Conservation (phyloP, 1,139 yeast genomes). For the Yamadazyma dendronema region DNA sequence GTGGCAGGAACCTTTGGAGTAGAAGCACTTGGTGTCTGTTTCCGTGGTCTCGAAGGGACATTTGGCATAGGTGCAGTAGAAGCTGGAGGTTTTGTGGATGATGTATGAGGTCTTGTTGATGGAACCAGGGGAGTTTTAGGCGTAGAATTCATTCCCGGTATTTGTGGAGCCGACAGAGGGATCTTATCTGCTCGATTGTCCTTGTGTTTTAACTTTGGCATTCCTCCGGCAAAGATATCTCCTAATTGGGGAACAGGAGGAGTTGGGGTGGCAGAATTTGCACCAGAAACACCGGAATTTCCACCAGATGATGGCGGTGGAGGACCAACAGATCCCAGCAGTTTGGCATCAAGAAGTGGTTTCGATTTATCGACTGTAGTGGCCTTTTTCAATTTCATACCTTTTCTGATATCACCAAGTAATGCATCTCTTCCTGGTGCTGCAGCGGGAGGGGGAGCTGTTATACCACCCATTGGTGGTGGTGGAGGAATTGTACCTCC, state of each 20-base stretch:
- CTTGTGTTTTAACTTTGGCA: constrained; percentile 68
- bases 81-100: constrained; percentile 12
- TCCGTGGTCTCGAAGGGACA: constrained; percentile 8
- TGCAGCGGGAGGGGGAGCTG: constrained; percentile 31
- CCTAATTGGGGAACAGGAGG: constrained; percentile 61
- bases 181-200: constrained; percentile 46
- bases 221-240: constrained; percentile 81
- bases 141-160: constrained; percentile 21
- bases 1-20: constrained; percentile 8
- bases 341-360: constrained; percentile 39
- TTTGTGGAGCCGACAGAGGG: constrained; percentile 38
- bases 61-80: constrained; percentile 8
- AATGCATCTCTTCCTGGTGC: constrained; percentile 71
- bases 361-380: constrained; percentile 46
- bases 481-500: constrained; percentile 34
- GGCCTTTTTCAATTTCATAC: constrained; percentile 71
- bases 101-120: constrained; percentile 17
- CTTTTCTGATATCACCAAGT: constrained; percentile 83
- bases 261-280: constrained; percentile 15
- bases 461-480: constrained; percentile 27
- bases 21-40: constrained; percentile 2
- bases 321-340: constrained; percentile 6
- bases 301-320: constrained; percentile 12
- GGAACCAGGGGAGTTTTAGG: constrained; percentile 24
- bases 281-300: constrained; percentile 9